phyloP scores from a whole-genome alignment of 2,329 filamentous ascomycete genomes.

The Claviceps humidiphila region DNA sequence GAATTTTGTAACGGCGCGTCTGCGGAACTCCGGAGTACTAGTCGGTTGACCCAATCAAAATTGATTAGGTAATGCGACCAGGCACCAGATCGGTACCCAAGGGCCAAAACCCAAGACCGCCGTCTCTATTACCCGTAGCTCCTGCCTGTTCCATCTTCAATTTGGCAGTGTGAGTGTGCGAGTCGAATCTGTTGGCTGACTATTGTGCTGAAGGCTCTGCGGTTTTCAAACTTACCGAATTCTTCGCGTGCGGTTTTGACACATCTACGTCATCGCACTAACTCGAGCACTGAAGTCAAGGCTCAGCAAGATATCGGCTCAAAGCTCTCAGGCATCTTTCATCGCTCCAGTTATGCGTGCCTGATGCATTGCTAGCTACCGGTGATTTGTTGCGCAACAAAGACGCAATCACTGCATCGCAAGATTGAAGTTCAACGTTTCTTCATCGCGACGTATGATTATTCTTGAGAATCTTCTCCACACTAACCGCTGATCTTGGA shows the following conservation, averaged over 20 bases:
- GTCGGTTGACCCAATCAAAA: conserved; percentile 1
- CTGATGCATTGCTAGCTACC: neutral
- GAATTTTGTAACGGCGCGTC: neutral
- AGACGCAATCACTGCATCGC: neutral
- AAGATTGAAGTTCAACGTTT: neutral
- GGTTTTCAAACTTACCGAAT: neutral
- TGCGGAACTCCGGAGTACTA: too few species aligned
- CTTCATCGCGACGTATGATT: neutral
- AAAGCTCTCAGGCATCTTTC: neutral
- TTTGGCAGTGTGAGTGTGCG: conserved; percentile 1
- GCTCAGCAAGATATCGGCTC: neutral
- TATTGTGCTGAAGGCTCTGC: neutral
- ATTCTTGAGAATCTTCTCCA: neutral
- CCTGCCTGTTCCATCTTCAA: conserved; percentile 2
- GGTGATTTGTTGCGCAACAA: neutral
- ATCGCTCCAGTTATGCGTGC: neutral
- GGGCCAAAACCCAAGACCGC: conserved; percentile 2
- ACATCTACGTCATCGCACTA: neutral
- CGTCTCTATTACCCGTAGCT: neutral
- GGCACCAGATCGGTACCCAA: conserved; percentile 7
- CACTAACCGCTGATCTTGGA: neutral
- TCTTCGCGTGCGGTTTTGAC: neutral
- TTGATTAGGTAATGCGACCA: conserved; percentile 5
- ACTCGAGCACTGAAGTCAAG: neutral
- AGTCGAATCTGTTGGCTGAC: conserved; percentile 1